phyloP scores from a whole-genome alignment of 2,329 filamentous ascomycete species.

The Aspergillus texensis region DNA sequence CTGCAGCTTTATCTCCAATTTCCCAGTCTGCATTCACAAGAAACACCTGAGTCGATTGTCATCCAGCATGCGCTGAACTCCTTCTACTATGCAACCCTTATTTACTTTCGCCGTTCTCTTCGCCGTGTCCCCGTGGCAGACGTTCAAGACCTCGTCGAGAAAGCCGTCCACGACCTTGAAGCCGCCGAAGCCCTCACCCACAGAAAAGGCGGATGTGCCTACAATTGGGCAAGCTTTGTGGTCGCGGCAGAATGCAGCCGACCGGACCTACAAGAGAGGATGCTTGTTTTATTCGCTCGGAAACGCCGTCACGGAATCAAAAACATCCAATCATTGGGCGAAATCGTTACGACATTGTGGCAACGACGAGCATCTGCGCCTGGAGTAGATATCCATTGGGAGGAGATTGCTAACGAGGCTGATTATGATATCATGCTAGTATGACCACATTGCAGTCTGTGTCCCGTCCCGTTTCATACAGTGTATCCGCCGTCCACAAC shows the following conservation, averaged over 20 bases:
- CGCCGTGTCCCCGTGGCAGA: conserved; percentile 24
- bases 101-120: conserved; percentile 39
- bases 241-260: conserved; percentile 39
- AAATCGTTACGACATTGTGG: conserved; percentile 38
- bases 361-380: conserved; percentile 22
- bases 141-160: conserved; percentile 36
- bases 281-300: conserved; percentile 34
- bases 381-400: conserved; percentile 32
- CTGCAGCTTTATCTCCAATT: conserved; percentile 32
- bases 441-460: conserved; percentile 7
- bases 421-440: conserved; percentile 39
- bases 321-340: conserved; percentile 35
- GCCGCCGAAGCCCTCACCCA: conserved; percentile 32
- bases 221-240: conserved; percentile 42
- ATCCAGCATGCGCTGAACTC: conserved; percentile 34
- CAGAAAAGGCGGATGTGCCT: conserved; percentile 35
- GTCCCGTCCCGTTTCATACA: conserved; percentile 8
- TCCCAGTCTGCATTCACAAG: conserved; percentile 27
- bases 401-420: conserved; percentile 36
- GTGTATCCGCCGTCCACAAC: conserved; percentile 33
- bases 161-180: conserved; percentile 35
- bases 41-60: conserved; percentile 19
- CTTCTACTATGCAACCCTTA: conserved; percentile 41
- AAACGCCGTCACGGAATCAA: conserved; percentile 40
- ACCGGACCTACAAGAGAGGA: conserved; percentile 29